These are phyloP conservation scores for Yamadazyma triangularis DNA, from an alignment of 1,139 yeast species.

Conservation along the genomic window DNA sequence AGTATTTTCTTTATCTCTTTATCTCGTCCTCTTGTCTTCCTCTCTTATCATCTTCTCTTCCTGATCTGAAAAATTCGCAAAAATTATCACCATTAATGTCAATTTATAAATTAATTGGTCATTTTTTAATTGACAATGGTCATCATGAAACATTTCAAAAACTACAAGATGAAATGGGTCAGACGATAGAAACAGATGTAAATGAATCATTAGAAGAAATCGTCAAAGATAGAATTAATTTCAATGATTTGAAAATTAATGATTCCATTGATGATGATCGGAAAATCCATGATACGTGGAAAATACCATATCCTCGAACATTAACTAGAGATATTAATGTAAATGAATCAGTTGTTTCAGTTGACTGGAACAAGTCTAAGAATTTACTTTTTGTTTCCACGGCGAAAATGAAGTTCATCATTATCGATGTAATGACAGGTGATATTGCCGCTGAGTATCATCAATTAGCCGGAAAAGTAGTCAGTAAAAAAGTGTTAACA, in stretches of 20 bases:
- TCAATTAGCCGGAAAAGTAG: slow-evolving; percentile 17
- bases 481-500: slow-evolving; percentile 28
- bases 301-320: slow-evolving; percentile 28
- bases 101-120: slow-evolving; percentile 45
- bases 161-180: slow-evolving; percentile 46
- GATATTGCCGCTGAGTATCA: slow-evolving; percentile 8
- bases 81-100: no score
- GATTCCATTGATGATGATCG: no score
- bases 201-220: slow-evolving; percentile 50
- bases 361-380: slow-evolving; percentile 7
- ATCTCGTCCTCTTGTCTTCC: no score
- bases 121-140: slow-evolving; percentile 47
- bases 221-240: slow-evolving; percentile 45
- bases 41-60: no score
- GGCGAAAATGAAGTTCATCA: slow-evolving; percentile 20
- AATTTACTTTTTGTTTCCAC: slow-evolving; percentile 19
- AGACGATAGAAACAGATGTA: slow-evolving; percentile 20
- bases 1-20: no score
- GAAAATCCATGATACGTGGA: slow-evolving; percentile 19
- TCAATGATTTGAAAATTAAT: slow-evolving; percentile 14
- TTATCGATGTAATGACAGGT: slow-evolving; percentile 14
- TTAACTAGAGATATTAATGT: slow-evolving; percentile 21
- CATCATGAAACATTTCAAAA: slow-evolving; percentile 39
- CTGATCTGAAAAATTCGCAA: no score
- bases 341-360: slow-evolving; percentile 11